Conservation (phyloP, 441 rosid genomes). For the Populus hybrid region DNA sequence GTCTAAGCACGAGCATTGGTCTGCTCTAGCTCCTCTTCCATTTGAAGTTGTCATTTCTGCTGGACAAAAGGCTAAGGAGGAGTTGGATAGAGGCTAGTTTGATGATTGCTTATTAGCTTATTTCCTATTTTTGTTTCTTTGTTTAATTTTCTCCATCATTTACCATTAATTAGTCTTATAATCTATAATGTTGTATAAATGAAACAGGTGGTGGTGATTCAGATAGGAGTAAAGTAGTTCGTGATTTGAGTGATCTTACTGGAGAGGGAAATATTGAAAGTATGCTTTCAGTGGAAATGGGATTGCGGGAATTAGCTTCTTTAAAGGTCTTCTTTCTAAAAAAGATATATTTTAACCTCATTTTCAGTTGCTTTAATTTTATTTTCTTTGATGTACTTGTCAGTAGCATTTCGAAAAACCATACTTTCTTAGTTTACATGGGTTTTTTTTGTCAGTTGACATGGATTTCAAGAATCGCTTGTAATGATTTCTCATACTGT, state of each 20-base stretch:
- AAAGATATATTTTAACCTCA: neutral
- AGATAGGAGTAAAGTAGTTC: slow-evolving; percentile 48
- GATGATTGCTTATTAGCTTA: slow-evolving; percentile 11
- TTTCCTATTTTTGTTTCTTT: slow-evolving; percentile 6
- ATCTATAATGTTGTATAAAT: slow-evolving; percentile 14
- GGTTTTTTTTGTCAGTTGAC: neutral
- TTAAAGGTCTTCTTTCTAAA: slow-evolving; percentile 54
- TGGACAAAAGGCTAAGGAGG: slow-evolving; percentile 92
- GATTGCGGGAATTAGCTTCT: slow-evolving; percentile 80
- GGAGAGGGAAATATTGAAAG: slow-evolving; percentile 67
- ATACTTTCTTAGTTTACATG: neutral
- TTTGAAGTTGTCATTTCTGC: slow-evolving; percentile 92
- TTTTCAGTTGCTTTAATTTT: neutral
- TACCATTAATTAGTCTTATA: slow-evolving; percentile 16
- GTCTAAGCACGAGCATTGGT: slow-evolving; percentile 83
- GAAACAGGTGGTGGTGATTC: slow-evolving; percentile 48
- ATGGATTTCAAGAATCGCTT: neutral
- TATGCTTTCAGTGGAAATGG: slow-evolving; percentile 71
- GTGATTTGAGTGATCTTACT: slow-evolving; percentile 64
- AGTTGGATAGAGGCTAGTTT: slow-evolving; percentile 62
- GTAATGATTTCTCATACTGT: neutral
- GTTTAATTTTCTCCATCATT: neutral
- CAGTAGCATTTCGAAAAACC: neutral
- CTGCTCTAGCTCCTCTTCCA: slow-evolving; percentile 95
- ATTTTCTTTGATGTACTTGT: neutral